Percentiles rank a stretch among this genome's conserved stretches.
Evolutionary conservation across 1,139 yeast genomes (phyloP).

Genomic region (Yamadazyma sp.): DNA sequence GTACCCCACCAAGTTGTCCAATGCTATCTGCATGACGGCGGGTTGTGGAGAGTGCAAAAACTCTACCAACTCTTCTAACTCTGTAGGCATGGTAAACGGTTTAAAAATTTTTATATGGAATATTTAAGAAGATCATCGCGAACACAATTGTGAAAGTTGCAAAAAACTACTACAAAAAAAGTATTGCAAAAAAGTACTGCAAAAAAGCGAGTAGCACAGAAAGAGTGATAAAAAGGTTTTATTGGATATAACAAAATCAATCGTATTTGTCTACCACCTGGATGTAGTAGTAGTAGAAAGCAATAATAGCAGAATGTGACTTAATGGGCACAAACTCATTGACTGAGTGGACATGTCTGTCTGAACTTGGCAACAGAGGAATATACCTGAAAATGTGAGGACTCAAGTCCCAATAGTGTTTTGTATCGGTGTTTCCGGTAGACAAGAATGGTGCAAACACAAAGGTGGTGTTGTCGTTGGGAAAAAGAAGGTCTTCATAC

Average conservation of each 20-base stretch:
- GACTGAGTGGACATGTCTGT: constrained; percentile 31
- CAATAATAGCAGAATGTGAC: constrained; percentile 23
- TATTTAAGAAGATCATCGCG: constrained; percentile 1
- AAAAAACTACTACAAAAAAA: not conserved
- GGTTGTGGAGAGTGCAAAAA: constrained; percentile 84
- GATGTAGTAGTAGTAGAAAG: constrained; percentile 38
- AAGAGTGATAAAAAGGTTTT: too few species aligned
- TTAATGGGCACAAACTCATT: constrained; percentile 31
- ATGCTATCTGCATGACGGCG: constrained; percentile 80
- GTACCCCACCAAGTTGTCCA: constrained; percentile 80
- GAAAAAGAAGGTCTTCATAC: constrained; percentile 46
- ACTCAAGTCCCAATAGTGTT: constrained; percentile 39
- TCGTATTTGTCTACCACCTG: constrained; percentile 28
- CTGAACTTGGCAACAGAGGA: constrained; percentile 25
- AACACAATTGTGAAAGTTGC: not conserved
- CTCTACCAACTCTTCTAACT: constrained; percentile 68
- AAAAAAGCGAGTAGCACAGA: too few species aligned
- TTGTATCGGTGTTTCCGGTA: constrained; percentile 43
- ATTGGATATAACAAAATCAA: too few species aligned
- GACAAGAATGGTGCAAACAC: constrained; percentile 35
- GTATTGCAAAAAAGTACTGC: not conserved
- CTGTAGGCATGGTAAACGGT: constrained; percentile 49
- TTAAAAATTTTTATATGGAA: not conserved
- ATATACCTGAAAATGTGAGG: constrained; percentile 34
- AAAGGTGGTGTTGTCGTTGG: constrained; percentile 23